Conservation (phyloP, 1,139 yeast genomes). For the Candida sanyaensis region DNA sequence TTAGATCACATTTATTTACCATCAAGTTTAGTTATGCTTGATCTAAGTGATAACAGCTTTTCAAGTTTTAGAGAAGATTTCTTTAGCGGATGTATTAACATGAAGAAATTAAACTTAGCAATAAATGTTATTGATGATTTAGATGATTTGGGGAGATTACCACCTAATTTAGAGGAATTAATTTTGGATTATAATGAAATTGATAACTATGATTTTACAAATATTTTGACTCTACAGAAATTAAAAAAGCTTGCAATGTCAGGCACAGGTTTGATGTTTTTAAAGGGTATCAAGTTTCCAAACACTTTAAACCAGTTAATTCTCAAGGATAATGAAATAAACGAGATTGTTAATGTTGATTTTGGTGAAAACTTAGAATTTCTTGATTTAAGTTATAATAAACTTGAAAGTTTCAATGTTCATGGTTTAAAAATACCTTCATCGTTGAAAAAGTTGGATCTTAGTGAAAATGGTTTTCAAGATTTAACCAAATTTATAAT, state of each 20-base stretch:
- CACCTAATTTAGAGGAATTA: slow-evolving; percentile 18
- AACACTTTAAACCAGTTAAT: slow-evolving; percentile 17
- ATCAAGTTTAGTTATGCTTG: slow-evolving; percentile 15
- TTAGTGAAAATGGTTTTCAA: slow-evolving; percentile 17
- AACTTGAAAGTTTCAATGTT: slow-evolving; percentile 14
- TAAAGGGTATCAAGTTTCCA: slow-evolving; percentile 20
- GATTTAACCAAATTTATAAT: slow-evolving; percentile 49
- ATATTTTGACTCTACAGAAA: slow-evolving; percentile 19
- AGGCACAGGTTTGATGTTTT: slow-evolving; percentile 22
- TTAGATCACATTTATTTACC: slow-evolving; percentile 18
- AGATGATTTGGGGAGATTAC: slow-evolving; percentile 26
- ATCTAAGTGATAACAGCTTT: slow-evolving; percentile 19
- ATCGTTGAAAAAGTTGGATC: slow-evolving; percentile 13
- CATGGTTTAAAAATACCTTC: slow-evolving; percentile 11
- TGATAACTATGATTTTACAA: slow-evolving; percentile 22
- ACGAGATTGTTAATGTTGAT: slow-evolving; percentile 15
- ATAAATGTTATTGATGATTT: slow-evolving; percentile 25
- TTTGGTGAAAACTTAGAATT: slow-evolving; percentile 16
- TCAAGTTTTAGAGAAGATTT: slow-evolving; percentile 17
- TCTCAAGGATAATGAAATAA: slow-evolving; percentile 21
- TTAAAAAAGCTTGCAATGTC: slow-evolving; percentile 21
- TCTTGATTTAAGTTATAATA: slow-evolving; percentile 19
- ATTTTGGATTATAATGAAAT: slow-evolving; percentile 25
- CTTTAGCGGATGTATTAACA: slow-evolving; percentile 13
- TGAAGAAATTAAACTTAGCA: slow-evolving; percentile 19